A percentile compares a stretch with the other conserved stretches of the same genome.
These are phyloP conservation scores for Ulvella scutata DNA, from an alignment of 139 green algal species.

Conservation along the genomic window DNA sequence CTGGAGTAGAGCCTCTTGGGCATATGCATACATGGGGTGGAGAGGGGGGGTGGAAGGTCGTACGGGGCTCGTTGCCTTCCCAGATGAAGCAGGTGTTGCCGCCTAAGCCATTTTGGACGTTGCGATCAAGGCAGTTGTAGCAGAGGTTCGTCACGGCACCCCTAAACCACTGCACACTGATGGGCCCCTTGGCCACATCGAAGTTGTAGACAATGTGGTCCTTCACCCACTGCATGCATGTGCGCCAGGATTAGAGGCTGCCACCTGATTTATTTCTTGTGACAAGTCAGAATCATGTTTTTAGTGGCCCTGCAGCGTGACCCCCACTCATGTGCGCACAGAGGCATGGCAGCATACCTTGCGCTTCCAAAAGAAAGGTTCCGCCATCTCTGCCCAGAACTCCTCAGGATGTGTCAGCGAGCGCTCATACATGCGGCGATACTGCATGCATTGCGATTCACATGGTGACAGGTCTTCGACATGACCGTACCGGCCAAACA, in stretches of 20 bases:
- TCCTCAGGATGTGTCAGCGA: constrained; percentile 68
- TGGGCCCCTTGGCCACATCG: constrained; percentile 49
- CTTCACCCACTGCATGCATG: constrained; percentile 37
- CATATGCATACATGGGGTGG: too few relatives aligned
- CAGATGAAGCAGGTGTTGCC: constrained; percentile 51
- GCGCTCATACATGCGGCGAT: constrained; percentile 66
- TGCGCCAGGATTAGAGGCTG: too few relatives aligned
- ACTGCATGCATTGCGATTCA: constrained; percentile 26
- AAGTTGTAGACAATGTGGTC: constrained; percentile 61
- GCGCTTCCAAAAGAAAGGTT: constrained; percentile 79
- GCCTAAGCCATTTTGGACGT: too few relatives aligned
- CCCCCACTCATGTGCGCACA: too few relatives aligned
- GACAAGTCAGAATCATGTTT: too few relatives aligned
- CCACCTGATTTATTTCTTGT: too few relatives aligned
- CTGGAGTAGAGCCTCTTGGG: too few relatives aligned
- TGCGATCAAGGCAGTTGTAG: constrained; percentile 76
- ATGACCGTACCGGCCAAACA: too few relatives aligned
- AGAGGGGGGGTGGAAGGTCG: too few relatives aligned
- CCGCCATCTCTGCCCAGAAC: constrained; percentile 81
- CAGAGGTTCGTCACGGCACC: constrained; percentile 59
- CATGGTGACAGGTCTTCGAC: too few relatives aligned
- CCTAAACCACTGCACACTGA: constrained; percentile 60
- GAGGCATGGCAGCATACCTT: too few relatives aligned
- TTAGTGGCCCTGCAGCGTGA: too few relatives aligned
- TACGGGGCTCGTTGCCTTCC: constrained; percentile 90